phyloP scores from a whole-genome alignment of 768 basidiomycete genomes.

The Leccinum pellstonianum region DNA sequence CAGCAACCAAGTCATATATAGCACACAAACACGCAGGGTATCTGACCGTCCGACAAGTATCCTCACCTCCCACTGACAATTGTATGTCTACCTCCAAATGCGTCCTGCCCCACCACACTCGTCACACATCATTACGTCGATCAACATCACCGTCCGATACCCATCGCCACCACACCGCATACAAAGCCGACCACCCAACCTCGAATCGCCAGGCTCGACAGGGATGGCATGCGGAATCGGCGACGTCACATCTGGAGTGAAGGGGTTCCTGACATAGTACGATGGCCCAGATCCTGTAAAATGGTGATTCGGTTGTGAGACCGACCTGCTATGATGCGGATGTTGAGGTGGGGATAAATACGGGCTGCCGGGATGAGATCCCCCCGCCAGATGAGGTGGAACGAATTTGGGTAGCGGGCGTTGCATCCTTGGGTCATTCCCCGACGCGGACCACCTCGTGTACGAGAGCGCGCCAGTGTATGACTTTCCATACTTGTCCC shows the following conservation, averaged over 20 bases:
- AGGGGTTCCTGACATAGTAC: conserved; percentile 29
- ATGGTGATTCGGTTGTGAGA: conserved; percentile 18
- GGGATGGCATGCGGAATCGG: conserved; percentile 46
- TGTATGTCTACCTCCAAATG: conserved; percentile 35
- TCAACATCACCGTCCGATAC: conserved; percentile 50
- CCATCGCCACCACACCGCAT: conserved; percentile 66
- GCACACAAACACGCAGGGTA: not conserved
- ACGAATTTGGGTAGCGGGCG: conserved; percentile 28
- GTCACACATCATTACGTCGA: conserved; percentile 53
- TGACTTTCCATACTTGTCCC: conserved; percentile 63
- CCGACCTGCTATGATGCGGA: conserved; percentile 16
- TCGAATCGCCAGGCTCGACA: conserved; percentile 61
- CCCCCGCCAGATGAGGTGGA: conserved; percentile 21
- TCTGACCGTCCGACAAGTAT: not conserved
- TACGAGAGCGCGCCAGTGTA: conserved; percentile 63
- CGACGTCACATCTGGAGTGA: conserved; percentile 8
- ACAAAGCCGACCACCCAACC: conserved; percentile 67
- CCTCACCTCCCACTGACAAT: not conserved
- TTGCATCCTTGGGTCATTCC: conserved; percentile 26
- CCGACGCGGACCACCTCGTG: conserved; percentile 38
- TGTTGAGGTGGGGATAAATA: conserved; percentile 8
- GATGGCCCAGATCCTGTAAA: conserved; percentile 6
- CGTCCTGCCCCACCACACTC: conserved; percentile 67
- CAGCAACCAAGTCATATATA: conserved; percentile 1
- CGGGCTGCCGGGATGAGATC: not conserved